A percentile compares a stretch with the other conserved stretches of the same genome.
These are phyloP conservation scores for Phytophthora cactorum DNA, from an alignment of 352 stramenopile genomes.

Conservation along the genomic window DNA sequence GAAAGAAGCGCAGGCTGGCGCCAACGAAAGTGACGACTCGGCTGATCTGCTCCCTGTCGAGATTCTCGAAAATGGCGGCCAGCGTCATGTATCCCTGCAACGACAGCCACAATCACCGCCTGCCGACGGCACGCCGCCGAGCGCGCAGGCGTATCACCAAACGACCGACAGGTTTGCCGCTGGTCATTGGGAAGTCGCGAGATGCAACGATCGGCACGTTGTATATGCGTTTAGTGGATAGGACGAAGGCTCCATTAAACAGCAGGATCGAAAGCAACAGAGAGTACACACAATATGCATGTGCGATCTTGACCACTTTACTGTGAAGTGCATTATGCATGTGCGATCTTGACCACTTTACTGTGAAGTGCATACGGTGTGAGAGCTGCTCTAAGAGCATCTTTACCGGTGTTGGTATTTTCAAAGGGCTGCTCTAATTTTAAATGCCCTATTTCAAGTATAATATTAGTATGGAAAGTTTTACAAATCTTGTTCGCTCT, in stretches of 20 bases:
- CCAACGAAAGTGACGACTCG: conserved; percentile 8
- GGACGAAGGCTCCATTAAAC: neutral
- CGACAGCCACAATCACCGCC: conserved; percentile 22
- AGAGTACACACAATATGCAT: too few relatives aligned
- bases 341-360: too few relatives aligned
- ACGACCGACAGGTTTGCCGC: neutral
- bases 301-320: too few relatives aligned
- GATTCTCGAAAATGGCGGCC: conserved; percentile 12
- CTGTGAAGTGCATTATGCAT: too few relatives aligned
- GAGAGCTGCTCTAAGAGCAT: too few relatives aligned
- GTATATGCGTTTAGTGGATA: neutral
- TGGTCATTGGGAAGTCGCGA: neutral
- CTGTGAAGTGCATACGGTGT: too few relatives aligned
- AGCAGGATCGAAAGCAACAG: too few relatives aligned
- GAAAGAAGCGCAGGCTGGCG: neutral
- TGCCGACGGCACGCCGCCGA: conserved; percentile 21
- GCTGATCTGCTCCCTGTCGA: conserved; percentile 27
- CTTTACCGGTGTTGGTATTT: too few relatives aligned
- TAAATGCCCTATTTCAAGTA: too few relatives aligned
- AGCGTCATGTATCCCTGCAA: conserved; percentile 7
- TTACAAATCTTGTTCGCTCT: conserved; percentile 14
- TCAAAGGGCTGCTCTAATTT: too few relatives aligned
- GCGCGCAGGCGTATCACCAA: conserved; percentile 23
- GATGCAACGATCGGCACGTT: neutral
- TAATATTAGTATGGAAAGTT: too few relatives aligned